Evolutionary conservation across 1,139 yeast species (phyloP), one percentile per base, ranked within the genome.

Genomic region (Zygosaccharomyces sapae): DNA sequence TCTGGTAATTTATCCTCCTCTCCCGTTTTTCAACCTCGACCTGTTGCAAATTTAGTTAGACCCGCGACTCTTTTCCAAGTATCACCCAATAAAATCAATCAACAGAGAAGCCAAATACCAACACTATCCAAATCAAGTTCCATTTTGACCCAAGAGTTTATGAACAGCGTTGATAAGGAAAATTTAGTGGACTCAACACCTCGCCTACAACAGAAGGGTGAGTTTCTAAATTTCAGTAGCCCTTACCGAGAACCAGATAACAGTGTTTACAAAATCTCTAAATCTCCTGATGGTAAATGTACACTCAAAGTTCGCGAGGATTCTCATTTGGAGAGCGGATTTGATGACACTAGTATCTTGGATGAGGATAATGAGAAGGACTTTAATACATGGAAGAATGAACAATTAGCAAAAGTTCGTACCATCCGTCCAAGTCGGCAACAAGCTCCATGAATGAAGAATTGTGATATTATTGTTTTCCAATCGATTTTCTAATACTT

Each of bases 251-350:
- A 60, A 41, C 55, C 62, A 5, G 54, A 57, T 6, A 57, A 60
- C 39, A 59, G 65, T 37, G 53, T 61, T 3, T 62, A 62, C 46
- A 58, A 56, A 43, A 47, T 63, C n/a, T 57, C 59, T 2, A 55
- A 52, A 55, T 61, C 66, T 2, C 66, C 65, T 3, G 66, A 59
- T 18, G 67, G 66, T 3, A 63, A 58, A 43, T 55, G 55, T 41
- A 54, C 52, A 29, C 46, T 62, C 13, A 57, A 60, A 38, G 50
- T 61, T 22, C 52, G 53, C 39, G 49, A 47, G 35, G 36, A 53
- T 31, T 49, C 39, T 8, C 40, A 24, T 16, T 25, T 42, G 20
- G 51, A 47, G 16, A 50, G 44, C 25, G 58, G 50, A 4, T 38
- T 49, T 20, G 59, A 56, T 33, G 65, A 62, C 30, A 59, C 64